These are phyloP conservation scores for Stentor coeruleus DNA, from an alignment of 73 alveolate genomes.

Conservation along the genomic window DNA sequence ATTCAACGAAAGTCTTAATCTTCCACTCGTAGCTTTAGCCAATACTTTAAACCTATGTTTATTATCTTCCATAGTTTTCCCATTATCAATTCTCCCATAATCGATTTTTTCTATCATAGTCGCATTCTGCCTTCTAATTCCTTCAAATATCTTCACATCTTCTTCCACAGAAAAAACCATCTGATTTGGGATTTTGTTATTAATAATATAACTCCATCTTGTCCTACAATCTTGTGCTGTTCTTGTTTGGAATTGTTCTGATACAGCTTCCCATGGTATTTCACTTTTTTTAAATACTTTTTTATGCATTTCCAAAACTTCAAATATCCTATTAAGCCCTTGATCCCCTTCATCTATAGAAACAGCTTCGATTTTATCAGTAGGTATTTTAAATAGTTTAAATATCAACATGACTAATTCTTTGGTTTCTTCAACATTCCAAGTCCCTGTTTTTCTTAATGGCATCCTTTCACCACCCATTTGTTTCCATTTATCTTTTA, in stretches of 20 bases:
- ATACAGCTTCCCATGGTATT: neutral
- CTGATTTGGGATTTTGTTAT: neutral
- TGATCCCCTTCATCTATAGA: slow-evolving; percentile 39
- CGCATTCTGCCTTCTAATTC: neutral
- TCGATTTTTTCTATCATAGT: neutral
- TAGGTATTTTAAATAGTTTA: slow-evolving; percentile 34
- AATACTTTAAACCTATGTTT: neutral
- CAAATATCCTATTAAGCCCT: slow-evolving; percentile 35
- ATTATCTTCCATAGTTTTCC: neutral
- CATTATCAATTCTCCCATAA: neutral
- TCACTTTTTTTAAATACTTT: neutral
- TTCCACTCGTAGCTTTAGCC: slow-evolving; percentile 2
- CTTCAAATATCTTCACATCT: neutral
- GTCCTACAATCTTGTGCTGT: neutral
- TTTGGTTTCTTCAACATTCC: slow-evolving; percentile 35
- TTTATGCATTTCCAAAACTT: slow-evolving; percentile 31
- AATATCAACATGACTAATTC: slow-evolving; percentile 44
- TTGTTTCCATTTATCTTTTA: slow-evolving; percentile 42
- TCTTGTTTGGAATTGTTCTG: neutral
- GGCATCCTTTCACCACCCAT: slow-evolving; percentile 34
- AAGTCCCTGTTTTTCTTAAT: slow-evolving; percentile 33
- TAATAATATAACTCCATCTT: neutral
- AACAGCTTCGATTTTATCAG: slow-evolving; percentile 30
- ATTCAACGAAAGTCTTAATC: neutral
- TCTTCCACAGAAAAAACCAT: neutral